Percentiles rank a stretch among this genome's conserved stretches.
phyloP scores from a whole-genome alignment of 2,329 filamentous ascomycete species.

The Ophiostoma piceae region DNA sequence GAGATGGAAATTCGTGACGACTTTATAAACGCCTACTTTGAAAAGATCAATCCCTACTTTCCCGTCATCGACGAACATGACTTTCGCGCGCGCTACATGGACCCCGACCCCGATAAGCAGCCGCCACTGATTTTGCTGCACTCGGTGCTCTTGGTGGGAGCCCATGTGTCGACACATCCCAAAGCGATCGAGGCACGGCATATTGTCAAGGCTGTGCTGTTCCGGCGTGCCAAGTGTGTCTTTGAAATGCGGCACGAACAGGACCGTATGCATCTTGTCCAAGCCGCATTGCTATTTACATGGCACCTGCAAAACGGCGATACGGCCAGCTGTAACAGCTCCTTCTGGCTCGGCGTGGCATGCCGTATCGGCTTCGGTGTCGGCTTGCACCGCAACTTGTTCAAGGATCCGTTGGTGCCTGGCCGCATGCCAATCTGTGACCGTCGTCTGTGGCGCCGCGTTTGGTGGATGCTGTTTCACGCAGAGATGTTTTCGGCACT shows the following conservation, averaged over 20 bases:
- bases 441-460: slow-evolving; percentile 28
- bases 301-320: slow-evolving; percentile 24
- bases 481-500: slow-evolving; percentile 37
- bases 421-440: slow-evolving; percentile 22
- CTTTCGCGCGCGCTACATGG: slow-evolving; percentile 21
- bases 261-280: slow-evolving; percentile 21
- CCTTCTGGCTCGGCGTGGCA: slow-evolving; percentile 21
- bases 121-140: slow-evolving; percentile 21
- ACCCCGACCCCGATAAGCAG: slow-evolving; percentile 17
- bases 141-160: slow-evolving; percentile 20
- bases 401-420: slow-evolving; percentile 22
- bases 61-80: slow-evolving; percentile 24
- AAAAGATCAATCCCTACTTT: slow-evolving; percentile 22
- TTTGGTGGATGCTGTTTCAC: slow-evolving; percentile 41
- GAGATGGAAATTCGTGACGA: slow-evolving; percentile 23
- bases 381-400: slow-evolving; percentile 21
- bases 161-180: slow-evolving; percentile 20
- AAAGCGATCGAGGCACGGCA: slow-evolving; percentile 19
- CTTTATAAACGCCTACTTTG: slow-evolving; percentile 24
- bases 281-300: slow-evolving; percentile 21
- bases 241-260: slow-evolving; percentile 24
- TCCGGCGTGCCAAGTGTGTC: slow-evolving; percentile 20
- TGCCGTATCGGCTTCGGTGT: slow-evolving; percentile 20
- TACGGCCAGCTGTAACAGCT: slow-evolving; percentile 20
- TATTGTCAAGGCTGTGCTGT: slow-evolving; percentile 21